Evolutionary conservation across 805 yeast genomes (phyloP).

Genomic region (Zygotorulaspora florentina): DNA sequence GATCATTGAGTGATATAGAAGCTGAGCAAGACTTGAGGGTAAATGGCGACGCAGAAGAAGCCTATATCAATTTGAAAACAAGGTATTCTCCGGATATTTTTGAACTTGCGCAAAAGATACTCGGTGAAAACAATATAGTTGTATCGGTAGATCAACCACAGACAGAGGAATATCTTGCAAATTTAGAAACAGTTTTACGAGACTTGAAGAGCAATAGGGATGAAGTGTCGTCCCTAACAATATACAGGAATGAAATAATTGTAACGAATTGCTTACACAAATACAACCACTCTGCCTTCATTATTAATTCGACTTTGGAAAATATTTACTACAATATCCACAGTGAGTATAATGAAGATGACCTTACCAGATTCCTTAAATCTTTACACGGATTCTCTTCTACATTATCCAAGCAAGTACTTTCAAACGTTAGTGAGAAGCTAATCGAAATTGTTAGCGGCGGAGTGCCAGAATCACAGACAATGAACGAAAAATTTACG

Average conservation of each 20-base stretch:
- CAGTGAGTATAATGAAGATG: conserved; percentile 22
- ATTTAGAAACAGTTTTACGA: conserved; percentile 65
- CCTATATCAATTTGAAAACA: conserved; percentile 47
- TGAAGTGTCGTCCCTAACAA: conserved; percentile 54
- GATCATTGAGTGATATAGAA: conserved; percentile 30
- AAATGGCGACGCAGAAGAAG: conserved; percentile 44
- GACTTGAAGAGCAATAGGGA: conserved; percentile 60
- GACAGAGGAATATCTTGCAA: conserved; percentile 54
- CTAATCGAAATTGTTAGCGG: conserved; percentile 39
- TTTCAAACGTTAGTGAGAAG: conserved; percentile 33
- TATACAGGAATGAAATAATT: conserved; percentile 34
- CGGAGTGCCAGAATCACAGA: conserved; percentile 32
- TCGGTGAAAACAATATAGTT: conserved; percentile 24
- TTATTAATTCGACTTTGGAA: conserved; percentile 28
- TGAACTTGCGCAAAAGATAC: conserved; percentile 40
- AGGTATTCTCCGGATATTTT: conserved; percentile 51
- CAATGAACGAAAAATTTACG: conserved; percentile 31
- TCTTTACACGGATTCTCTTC: conserved; percentile 40
- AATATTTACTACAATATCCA: conserved; percentile 25
- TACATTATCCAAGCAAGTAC: conserved; percentile 37
- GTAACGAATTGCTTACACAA: conserved; percentile 30
- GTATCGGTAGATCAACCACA: conserved; percentile 24
- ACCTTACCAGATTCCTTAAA: conserved; percentile 32
- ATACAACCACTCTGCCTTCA: conserved; percentile 33
- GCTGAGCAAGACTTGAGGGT: conserved; percentile 42